phyloP scores from a whole-genome alignment of 1,284 basidiomycete species.

The Rhodotorula sp. region DNA sequence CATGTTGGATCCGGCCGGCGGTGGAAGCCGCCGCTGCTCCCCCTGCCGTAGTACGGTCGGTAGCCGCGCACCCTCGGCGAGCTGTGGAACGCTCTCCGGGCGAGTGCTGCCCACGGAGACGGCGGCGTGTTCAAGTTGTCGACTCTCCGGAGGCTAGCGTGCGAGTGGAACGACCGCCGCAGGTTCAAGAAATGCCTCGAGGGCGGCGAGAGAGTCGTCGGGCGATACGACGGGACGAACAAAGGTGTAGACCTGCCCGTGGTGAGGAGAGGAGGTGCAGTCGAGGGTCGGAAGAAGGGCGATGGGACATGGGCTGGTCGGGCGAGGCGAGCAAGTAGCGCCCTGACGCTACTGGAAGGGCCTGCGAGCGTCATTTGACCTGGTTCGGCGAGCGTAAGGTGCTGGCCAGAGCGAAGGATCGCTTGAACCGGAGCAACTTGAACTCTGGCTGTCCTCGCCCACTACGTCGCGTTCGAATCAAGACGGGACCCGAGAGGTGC shows the following conservation, averaged over 20 bases:
- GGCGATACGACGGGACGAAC: conserved; percentile 5
- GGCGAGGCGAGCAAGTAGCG: background rate
- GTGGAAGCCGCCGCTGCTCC: background rate
- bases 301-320: background rate
- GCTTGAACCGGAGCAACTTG: no score
- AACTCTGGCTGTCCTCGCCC: no score
- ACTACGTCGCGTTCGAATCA: no score
- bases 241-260: background rate
- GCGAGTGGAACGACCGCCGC: background rate
- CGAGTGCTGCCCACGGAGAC: background rate
- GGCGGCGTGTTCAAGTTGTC: background rate
- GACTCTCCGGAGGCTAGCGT: background rate
- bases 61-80: background rate
- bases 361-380: background rate
- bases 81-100: background rate
- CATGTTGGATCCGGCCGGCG: background rate
- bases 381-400: no score
- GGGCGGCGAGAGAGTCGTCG: background rate
- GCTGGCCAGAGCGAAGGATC: no score
- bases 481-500: no score
- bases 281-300: conserved; percentile 13
- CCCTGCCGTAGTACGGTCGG: conserved; percentile 14
- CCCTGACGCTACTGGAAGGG: background rate
- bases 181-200: background rate
- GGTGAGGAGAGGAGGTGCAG: background rate